Conservation (phyloP, 495 filamentous ascomycete species). For the Trichocladium antarcticum region DNA sequence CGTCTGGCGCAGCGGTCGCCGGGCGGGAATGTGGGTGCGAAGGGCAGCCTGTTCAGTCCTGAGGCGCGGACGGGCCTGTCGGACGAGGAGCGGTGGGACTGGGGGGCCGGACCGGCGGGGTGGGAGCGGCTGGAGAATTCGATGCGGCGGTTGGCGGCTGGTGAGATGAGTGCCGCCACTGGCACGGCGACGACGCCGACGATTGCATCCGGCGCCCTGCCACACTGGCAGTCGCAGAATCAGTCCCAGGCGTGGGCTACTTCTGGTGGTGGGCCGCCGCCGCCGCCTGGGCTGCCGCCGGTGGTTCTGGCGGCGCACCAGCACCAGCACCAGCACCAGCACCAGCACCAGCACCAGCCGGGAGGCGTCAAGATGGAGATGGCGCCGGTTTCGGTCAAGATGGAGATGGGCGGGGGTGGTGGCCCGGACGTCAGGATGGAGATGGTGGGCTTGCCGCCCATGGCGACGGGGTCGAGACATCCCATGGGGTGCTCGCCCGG, state of each 20-base stretch:
- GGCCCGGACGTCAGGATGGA: slow-evolving; percentile 17
- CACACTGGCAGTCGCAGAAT: no score
- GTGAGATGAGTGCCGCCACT: not conserved
- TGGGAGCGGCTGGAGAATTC: slow-evolving; percentile 23
- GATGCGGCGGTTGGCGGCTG: slow-evolving; percentile 17
- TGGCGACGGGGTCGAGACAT: not conserved
- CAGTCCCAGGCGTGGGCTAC: not conserved
- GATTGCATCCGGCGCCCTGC: no score
- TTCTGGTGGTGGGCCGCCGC: not conserved
- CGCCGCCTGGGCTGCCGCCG: not conserved
- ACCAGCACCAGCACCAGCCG: slow-evolving; percentile 11
- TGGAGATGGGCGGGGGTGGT: slow-evolving; percentile 21
- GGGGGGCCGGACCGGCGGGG: slow-evolving; percentile 7
- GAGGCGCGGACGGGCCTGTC: slow-evolving; percentile 20
- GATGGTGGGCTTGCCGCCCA: slow-evolving; percentile 5
- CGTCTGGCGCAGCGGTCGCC: no score
- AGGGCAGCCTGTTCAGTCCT: slow-evolving; percentile 12
- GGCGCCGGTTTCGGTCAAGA: slow-evolving; percentile 19
- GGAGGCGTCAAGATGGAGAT: slow-evolving; percentile 26
- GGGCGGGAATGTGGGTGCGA: not conserved
- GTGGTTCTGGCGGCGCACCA: slow-evolving; percentile 15
- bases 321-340: slow-evolving; percentile 12
- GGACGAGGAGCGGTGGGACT: slow-evolving; percentile 20
- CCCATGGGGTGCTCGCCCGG: slow-evolving; percentile 2
- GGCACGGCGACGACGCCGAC: slow-evolving; percentile 1